Conservation (phyloP, 1,139 yeast species). For the Zygoascus hellenicus region DNA sequence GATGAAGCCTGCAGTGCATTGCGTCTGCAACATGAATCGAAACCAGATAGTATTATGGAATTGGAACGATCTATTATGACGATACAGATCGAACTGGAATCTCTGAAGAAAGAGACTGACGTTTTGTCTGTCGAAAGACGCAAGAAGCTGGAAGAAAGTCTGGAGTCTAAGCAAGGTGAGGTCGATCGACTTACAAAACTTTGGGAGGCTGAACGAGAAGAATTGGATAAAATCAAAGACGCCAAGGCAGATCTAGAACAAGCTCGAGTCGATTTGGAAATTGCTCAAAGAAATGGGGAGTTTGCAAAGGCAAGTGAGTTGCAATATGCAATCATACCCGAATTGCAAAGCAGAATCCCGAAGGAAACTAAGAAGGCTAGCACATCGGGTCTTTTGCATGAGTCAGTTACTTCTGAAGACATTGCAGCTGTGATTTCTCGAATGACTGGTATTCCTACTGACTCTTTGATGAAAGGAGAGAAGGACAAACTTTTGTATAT, state of each 20-base stretch:
- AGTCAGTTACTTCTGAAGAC: conserved; percentile 89
- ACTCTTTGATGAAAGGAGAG: conserved; percentile 86
- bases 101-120: conserved; percentile 88
- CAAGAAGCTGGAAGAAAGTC: conserved; percentile 55
- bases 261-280: conserved; percentile 77
- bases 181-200: conserved; percentile 62
- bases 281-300: conserved; percentile 75
- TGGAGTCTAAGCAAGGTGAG: conserved; percentile 58
- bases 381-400: conserved; percentile 55
- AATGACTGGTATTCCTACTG: conserved; percentile 96
- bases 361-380: conserved; percentile 31
- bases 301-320: conserved; percentile 85
- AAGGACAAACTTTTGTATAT: conserved; percentile 82
- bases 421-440: conserved; percentile 86
- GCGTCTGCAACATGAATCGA: conserved; percentile 90
- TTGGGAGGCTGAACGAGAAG: conserved; percentile 80
- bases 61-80: conserved; percentile 90
- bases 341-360: conserved; percentile 59
- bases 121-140: conserved; percentile 74
- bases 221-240: conserved; percentile 66
- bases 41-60: conserved; percentile 89
- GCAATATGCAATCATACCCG: conserved; percentile 82
- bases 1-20: conserved; percentile 97
- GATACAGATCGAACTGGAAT: conserved; percentile 88
- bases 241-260: conserved; percentile 80